Evolutionary conservation across 257 asterid species (phyloP), one percentile per base, ranked within the genome.

Genomic region (Jaltomata sinuosa): DNA sequence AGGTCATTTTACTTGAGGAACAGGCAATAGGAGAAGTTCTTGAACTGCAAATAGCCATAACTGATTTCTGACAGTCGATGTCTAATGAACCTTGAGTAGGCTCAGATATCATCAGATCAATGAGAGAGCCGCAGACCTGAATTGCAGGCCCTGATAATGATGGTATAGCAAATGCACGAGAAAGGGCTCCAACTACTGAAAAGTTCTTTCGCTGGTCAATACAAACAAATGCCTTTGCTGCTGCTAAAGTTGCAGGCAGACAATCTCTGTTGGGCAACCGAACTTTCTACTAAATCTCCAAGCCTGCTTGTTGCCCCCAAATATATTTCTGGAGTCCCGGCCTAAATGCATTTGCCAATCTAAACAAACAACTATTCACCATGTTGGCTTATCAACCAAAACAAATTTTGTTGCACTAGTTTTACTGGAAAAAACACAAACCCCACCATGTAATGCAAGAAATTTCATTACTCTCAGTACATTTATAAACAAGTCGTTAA

Each of bases 81-180:
- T 88, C 87, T 29, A 80, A 85, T 53, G 85, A 61, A 83, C 85
- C 87, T 79, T 82, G 89, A 84, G 79, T 57, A 38, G 90, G 87
- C 83, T 93, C 90, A 11, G 93, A 88, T 71, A 90, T 84, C 59
- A 90, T 80, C 71, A 90, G 82, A 81, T 92, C 96, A 49, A 88
- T 49, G 84, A 92, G 96, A 91, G 91, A 89, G 65, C 93, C 90
- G 83, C 93, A 92, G 81, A 86, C 89, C 87, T 91, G 95, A 85
- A 93, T 89, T 76, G 97, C 84, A 86, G 95, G 95, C 84, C 96
- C 96, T 29, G 96, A 90, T 29, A 93, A 93, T 34, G 98, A 92
- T 50, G 97, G 97, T 78, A 90, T 71, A 52, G 96, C 91, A 81
- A 93, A 62, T 34, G 96, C 93, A 21, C 95, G 93, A 76, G 97